Conservation (phyloP, 192 early-diverging fungal species). For the Entomortierella lignicola region DNA sequence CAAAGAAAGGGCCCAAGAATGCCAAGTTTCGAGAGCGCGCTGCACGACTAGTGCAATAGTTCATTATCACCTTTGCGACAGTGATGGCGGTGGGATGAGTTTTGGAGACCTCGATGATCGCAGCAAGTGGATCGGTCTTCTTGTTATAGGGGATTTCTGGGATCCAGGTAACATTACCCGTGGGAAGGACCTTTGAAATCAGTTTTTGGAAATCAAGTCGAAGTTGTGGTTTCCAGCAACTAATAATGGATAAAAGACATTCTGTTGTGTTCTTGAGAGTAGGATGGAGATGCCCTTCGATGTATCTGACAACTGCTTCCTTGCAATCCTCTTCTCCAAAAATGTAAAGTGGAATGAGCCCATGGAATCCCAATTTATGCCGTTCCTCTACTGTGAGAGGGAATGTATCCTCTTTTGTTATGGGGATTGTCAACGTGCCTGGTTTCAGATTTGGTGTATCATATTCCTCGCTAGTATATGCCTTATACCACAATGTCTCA, state of each 20-base stretch:
- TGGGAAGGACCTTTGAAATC: not conserved
- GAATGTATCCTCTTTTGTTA: not conserved
- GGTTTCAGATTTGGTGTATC: not conserved
- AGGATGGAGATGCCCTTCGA: not conserved
- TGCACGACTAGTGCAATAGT: conserved; percentile 24
- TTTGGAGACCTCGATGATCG: not conserved
- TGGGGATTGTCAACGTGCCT: not conserved
- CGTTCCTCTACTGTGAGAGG: not conserved
- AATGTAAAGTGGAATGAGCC: not conserved
- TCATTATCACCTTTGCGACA: conserved; percentile 8
- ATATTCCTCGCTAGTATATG: not conserved
- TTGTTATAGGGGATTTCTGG: not conserved
- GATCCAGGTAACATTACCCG: conserved; percentile 17
- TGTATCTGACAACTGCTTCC: not conserved
- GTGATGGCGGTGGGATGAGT: not conserved
- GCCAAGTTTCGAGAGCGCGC: conserved; percentile 10
- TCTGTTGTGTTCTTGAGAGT: not conserved
- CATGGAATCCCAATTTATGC: not conserved
- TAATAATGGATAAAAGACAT: not conserved
- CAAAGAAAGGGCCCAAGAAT: conserved; percentile 19
- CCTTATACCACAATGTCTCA: not conserved
- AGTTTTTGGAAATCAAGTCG: not conserved
- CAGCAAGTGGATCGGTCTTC: conserved; percentile 2
- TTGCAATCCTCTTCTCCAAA: not conserved
- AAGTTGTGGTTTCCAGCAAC: not conserved